phyloP scores from a whole-genome alignment of 768 basidiomycete genomes.

The Fomitopsis serialis region DNA sequence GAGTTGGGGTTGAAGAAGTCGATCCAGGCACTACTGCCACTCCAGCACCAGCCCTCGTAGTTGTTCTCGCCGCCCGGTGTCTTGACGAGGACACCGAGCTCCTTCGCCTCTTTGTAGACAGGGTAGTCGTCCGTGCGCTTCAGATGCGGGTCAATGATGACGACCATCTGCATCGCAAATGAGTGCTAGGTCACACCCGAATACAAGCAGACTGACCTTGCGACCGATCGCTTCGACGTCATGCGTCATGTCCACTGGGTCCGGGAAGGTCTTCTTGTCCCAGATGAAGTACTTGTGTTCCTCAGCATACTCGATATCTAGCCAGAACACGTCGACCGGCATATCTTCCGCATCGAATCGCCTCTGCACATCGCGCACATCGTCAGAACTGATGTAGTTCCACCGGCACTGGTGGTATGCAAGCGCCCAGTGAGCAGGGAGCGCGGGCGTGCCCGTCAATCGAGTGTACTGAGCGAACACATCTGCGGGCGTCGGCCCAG shows the following conservation, averaged over 20 bases:
- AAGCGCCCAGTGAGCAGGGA: slow-evolving; percentile 90
- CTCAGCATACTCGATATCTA: slow-evolving; percentile 93
- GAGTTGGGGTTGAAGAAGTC: slow-evolving; percentile 92
- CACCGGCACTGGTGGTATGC: slow-evolving; percentile 98
- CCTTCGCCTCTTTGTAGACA: slow-evolving; percentile 79
- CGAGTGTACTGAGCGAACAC: slow-evolving; percentile 82
- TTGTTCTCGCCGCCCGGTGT: slow-evolving; percentile 73
- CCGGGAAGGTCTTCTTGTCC: slow-evolving; percentile 89
- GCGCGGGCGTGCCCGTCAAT: slow-evolving; percentile 78
- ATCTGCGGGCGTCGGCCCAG: slow-evolving; percentile 80
- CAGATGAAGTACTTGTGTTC: slow-evolving; percentile 98
- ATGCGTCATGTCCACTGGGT: slow-evolving; percentile 90
- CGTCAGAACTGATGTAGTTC: slow-evolving; percentile 93
- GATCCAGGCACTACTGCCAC: slow-evolving; percentile 93
- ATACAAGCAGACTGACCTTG: slow-evolving; percentile 49
- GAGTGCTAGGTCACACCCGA: background rate
- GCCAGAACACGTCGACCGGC: slow-evolving; percentile 95
- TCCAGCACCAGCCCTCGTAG: slow-evolving; percentile 99
- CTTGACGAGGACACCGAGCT: slow-evolving; percentile 80
- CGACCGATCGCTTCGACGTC: slow-evolving; percentile 81
- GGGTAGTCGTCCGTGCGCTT: slow-evolving; percentile 80
- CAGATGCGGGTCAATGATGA: slow-evolving; percentile 94
- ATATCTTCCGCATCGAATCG: slow-evolving; percentile 93
- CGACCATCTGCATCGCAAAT: slow-evolving; percentile 73
- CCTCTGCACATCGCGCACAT: slow-evolving; percentile 78